Percentiles rank a stretch among this genome's conserved stretches.
Conservation (phyloP, 352 stramenopile genomes). For the Thraustotheca clavata region DNA sequence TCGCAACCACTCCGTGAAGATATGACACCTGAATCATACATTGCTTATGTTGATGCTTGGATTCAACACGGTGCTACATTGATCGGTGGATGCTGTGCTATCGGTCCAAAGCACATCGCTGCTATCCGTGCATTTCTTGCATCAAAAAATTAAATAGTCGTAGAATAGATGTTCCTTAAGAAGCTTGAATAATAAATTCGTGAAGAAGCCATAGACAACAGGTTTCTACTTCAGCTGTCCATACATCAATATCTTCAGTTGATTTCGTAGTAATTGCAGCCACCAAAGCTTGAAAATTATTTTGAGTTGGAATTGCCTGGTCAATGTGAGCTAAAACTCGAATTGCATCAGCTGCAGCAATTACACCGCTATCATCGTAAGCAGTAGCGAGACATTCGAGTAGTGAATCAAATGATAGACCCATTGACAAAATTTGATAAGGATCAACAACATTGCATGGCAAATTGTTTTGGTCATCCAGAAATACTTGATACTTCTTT, state of each 20-base stretch:
- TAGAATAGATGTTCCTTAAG: background rate
- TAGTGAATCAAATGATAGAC: slow-evolving; percentile 32
- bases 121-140: slow-evolving; percentile 33
- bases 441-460: background rate
- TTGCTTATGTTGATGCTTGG: slow-evolving; percentile 60
- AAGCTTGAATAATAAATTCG: slow-evolving; percentile 22
- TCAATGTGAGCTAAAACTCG: slow-evolving; percentile 27
- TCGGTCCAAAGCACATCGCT: slow-evolving; percentile 79
- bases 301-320: slow-evolving; percentile 25
- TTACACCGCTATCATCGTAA: slow-evolving; percentile 26
- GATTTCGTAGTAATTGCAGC: slow-evolving; percentile 33
- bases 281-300: slow-evolving; percentile 32
- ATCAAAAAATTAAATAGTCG: background rate
- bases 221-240: slow-evolving; percentile 29
- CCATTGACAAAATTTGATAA: background rate
- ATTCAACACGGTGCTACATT: slow-evolving; percentile 52
- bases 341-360: slow-evolving; percentile 33
- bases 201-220: slow-evolving; percentile 35
- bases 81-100: slow-evolving; percentile 88
- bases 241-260: slow-evolving; percentile 28
- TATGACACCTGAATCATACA: slow-evolving; percentile 57
- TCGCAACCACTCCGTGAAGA: slow-evolving; percentile 81
- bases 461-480: background rate
- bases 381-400: slow-evolving; percentile 33
- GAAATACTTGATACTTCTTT: background rate